Evolutionary conservation across 2,329 filamentous ascomycete species (phyloP).

Genomic region (Curvularia hawaiiensis): DNA sequence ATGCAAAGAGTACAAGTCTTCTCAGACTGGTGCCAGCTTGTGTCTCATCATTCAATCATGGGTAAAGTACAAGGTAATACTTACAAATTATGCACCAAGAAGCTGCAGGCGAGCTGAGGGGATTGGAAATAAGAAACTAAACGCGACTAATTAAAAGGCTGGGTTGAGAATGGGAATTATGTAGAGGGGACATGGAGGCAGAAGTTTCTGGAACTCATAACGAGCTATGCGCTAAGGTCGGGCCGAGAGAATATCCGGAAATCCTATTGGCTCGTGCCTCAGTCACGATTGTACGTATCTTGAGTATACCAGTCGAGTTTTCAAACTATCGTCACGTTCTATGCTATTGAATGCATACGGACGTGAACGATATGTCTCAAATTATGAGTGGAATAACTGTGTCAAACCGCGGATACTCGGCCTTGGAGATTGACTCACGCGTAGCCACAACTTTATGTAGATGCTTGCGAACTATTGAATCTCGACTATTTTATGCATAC

Average conservation of each 20-base stretch:
- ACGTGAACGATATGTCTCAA: not conserved
- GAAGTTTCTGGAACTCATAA: constrained; percentile 34
- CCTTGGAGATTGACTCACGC: not conserved
- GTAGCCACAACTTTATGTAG: not conserved
- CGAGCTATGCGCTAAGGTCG: constrained; percentile 14
- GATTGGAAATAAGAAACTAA: constrained; percentile 5
- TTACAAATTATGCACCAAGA: constrained; percentile 16
- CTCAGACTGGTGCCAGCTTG: constrained; percentile 72
- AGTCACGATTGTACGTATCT: not conserved
- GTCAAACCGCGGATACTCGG: not conserved
- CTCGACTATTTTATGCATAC: not conserved
- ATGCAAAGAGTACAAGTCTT: constrained; percentile 67
- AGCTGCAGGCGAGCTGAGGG: constrained; percentile 1
- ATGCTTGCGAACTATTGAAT: not conserved
- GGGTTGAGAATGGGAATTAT: constrained; percentile 20
- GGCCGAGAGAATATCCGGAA: constrained; percentile 16
- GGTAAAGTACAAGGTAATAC: constrained; percentile 10
- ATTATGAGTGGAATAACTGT: not conserved
- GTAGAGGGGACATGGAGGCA: constrained; percentile 20
- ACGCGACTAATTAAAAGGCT: constrained; percentile 1
- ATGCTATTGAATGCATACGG: not conserved
- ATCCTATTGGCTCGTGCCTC: constrained; percentile 7
- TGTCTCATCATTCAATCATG: constrained; percentile 59
- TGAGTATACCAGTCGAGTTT: too few relatives aligned
- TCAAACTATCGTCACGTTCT: not conserved